Evolutionary conservation across 768 basidiomycete genomes (phyloP).

Genomic region (Botryobasidium botryosum): DNA sequence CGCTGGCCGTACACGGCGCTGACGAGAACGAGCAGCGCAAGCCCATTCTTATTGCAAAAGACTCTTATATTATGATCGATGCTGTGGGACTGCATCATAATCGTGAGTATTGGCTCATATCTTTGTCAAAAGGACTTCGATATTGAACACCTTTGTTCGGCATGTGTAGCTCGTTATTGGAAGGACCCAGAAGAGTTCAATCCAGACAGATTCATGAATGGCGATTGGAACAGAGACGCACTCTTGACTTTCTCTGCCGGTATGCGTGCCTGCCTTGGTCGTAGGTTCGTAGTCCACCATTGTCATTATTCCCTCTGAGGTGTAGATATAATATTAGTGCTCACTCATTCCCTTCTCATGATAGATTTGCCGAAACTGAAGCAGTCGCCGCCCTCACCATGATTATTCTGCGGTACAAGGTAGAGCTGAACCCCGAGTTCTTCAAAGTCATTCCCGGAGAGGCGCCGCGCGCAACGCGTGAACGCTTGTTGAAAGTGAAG

Average conservation of each 20-base stretch:
- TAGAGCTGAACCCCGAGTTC: background rate
- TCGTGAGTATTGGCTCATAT: slow-evolving; percentile 5
- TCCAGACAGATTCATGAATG: slow-evolving; percentile 5
- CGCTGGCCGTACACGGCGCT: background rate
- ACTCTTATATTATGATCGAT: background rate
- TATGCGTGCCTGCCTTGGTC: slow-evolving; percentile 2
- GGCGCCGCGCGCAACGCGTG: too few relatives aligned
- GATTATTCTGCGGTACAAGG: slow-evolving; percentile 1
- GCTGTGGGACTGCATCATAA: slow-evolving; percentile 2
- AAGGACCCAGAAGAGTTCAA: background rate
- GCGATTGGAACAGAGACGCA: slow-evolving; percentile 5
- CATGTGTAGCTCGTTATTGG: too few relatives aligned
- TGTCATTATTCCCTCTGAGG: too few relatives aligned
- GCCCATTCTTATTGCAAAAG: slow-evolving; percentile 1
- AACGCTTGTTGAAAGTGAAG: too few relatives aligned
- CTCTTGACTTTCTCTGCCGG: slow-evolving; percentile 7
- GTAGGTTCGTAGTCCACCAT: background rate
- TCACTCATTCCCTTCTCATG: background rate
- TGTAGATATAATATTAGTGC: too few relatives aligned
- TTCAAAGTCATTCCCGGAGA: slow-evolving; percentile 2
- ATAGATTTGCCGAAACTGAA: slow-evolving; percentile 7
- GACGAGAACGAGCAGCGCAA: too few relatives aligned
- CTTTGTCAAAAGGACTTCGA: too few relatives aligned
- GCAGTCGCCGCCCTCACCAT: slow-evolving; percentile 1
- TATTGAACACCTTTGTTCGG: too few relatives aligned